Base-by-base conservation (phyloP, 1,284 basidiomycete genomes). In the Leccinum angustisporum region DNA sequence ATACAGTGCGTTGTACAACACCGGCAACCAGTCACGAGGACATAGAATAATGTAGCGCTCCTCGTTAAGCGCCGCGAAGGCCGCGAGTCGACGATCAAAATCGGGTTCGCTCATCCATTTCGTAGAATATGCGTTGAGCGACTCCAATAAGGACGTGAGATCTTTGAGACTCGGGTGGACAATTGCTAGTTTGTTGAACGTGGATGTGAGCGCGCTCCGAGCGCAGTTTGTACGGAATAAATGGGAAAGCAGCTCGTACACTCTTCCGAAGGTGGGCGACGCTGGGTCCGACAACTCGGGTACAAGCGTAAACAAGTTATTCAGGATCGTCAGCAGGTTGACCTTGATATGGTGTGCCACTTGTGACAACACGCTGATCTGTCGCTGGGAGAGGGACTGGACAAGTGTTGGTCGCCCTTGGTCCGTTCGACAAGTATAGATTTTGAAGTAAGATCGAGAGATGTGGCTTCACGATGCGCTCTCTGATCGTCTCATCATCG, bases 51-150 rank as follows among this genome's bases (percentile, higher is more conserved):
- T 62, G 71, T 87, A 84, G 5, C 82, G 64, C 0, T 76, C 77
- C 58, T 91, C 90, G 74, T 94, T 97, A 58, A 99, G 78, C 10
- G 72, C 75, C 4, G 86, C 82, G 75, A 95, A 98, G 0, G 94
- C 95, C 1, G 77, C 75, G 14, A 99, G 80, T 3, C 97, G 90
- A 53, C 85, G 83, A 65, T 98, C 94, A 69, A 98, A 98, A 74
- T 99, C 95, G 1, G 95, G 92, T 73, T 99, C 95, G 58, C 97
- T 95, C 43, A 97, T 76, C 14, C 94, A 84, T 67, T 86, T 90
- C 1, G 75, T 77, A 1, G 94, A 96, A 75, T 89, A 98, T 0
- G 96, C 88, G 70, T 99, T 99, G 63, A 99, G 82, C 1, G 86
- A 84, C 11, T 82, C 81, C 51, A 94, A 72, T 3, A 95, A 73